phyloP scores from a whole-genome alignment of 129 eudicot species.

The Oenanthe sinensis region DNA sequence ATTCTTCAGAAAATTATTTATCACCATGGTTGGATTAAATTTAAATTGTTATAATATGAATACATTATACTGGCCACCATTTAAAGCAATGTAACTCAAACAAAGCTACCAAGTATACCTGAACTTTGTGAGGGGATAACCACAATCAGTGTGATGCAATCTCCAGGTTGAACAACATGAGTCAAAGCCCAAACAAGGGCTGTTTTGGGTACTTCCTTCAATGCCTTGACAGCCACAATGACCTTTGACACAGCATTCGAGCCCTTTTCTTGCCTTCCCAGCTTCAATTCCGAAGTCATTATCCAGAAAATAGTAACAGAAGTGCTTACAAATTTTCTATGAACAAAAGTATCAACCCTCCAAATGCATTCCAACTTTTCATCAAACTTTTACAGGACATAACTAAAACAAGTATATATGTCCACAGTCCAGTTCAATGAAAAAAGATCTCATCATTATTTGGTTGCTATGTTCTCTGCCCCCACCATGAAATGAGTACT shows the following conservation, averaged over 20 bases:
- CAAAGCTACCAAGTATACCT: slow-evolving; percentile 33
- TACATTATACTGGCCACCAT: background rate
- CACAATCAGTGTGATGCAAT: slow-evolving; percentile 74
- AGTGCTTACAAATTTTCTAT: background rate
- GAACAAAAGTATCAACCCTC: slow-evolving; percentile 3
- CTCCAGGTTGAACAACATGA: slow-evolving; percentile 97
- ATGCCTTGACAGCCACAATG: slow-evolving; percentile 86
- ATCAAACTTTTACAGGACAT: slow-evolving; percentile 4
- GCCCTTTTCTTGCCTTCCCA: slow-evolving; percentile 37
- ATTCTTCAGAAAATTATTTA: background rate
- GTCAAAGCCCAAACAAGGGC: slow-evolving; percentile 92
- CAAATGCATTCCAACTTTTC: background rate
- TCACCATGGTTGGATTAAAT: background rate
- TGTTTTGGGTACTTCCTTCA: slow-evolving; percentile 71
- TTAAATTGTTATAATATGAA: background rate
- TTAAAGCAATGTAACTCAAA: background rate
- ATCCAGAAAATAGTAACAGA: background rate
- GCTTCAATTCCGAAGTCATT: slow-evolving; percentile 52
- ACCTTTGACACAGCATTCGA: slow-evolving; percentile 53
- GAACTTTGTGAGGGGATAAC: slow-evolving; percentile 63
- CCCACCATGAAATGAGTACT: slow-evolving; percentile 23
- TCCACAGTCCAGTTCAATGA: slow-evolving; percentile 3
- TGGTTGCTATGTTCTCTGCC: slow-evolving; percentile 18
- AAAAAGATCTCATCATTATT: slow-evolving; percentile 12
- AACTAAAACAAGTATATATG: slow-evolving; percentile 6